These are phyloP conservation scores for Rhizophora mangle DNA, from an alignment of 345 rosid species.

Conservation along the genomic window DNA sequence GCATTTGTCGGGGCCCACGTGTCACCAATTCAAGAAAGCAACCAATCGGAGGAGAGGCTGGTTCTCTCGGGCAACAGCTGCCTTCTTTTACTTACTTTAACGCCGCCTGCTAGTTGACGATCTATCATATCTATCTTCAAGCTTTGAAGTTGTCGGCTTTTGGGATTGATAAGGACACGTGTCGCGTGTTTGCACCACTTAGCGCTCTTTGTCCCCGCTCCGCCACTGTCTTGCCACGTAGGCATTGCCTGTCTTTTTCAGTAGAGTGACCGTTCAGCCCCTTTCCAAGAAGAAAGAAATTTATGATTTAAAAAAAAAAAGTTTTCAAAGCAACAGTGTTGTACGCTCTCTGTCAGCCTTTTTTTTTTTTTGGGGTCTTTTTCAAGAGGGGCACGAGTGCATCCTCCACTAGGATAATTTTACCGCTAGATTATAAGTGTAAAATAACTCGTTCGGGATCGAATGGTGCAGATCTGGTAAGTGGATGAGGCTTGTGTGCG, in stretches of 20 bases:
- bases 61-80: conserved; percentile 28
- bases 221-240: conserved; percentile 19
- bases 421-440: background rate
- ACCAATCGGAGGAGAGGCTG: conserved; percentile 43
- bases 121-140: conserved; percentile 28
- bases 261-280: conserved; percentile 9
- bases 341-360: background rate
- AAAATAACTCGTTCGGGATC: background rate
- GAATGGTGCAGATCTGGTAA: background rate
- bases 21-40: conserved; percentile 43
- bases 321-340: background rate
- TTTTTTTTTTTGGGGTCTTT: conserved; percentile 3
- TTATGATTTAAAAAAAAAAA: background rate
- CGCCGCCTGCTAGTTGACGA: conserved; percentile 12
- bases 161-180: conserved; percentile 26
- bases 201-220: conserved; percentile 9
- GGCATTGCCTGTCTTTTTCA: conserved; percentile 3
- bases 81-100: conserved; percentile 35
- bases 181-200: conserved; percentile 14
- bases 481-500: background rate
- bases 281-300: background rate
- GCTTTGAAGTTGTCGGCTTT: conserved; percentile 39
- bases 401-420: background rate
- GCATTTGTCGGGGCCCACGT: conserved; percentile 42
- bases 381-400: conserved; percentile 8